phyloP scores from a whole-genome alignment of 192 early-diverging fungal species.

The Dimargaris xerosporica region DNA sequence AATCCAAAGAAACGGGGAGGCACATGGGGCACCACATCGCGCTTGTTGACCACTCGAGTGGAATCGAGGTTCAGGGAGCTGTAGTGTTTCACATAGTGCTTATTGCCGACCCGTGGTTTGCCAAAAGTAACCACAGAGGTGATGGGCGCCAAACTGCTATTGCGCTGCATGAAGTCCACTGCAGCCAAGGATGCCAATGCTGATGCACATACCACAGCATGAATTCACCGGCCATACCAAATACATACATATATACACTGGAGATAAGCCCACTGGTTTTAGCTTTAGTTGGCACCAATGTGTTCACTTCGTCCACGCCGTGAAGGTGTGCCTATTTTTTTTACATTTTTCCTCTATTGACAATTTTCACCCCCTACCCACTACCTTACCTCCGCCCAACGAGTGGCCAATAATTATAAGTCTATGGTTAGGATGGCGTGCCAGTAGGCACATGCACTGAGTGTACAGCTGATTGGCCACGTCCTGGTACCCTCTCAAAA shows the following conservation, averaged over 20 bases:
- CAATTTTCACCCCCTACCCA: neutral
- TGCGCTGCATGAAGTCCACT: conserved; percentile 16
- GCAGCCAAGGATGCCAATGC: conserved; percentile 22
- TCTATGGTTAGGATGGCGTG: conserved; percentile 20
- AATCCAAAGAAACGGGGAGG: conserved; percentile 19
- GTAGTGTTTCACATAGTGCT: conserved; percentile 21
- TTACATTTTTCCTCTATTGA: neutral
- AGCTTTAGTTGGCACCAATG: neutral
- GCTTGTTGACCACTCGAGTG: conserved; percentile 23
- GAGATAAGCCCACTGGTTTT: neutral
- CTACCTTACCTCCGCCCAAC: conserved; percentile 5
- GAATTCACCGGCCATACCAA: neutral
- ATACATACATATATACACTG: no score
- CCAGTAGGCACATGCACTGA: conserved; percentile 4
- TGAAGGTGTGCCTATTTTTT: neutral
- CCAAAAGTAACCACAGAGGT: conserved; percentile 22
- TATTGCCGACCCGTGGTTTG: conserved; percentile 27
- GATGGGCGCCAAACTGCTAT: conserved; percentile 16
- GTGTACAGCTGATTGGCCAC: conserved; percentile 14
- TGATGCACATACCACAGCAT: neutral
- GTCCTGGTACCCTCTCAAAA: conserved; percentile 20
- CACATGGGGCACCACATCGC: conserved; percentile 20
- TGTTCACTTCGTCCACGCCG: neutral
- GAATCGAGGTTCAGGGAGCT: conserved; percentile 15
- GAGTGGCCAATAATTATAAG: conserved; percentile 20